Base-by-base conservation (phyloP, 2,329 filamentous ascomycete genomes). In the Emmonsiellopsis sp. region DNA sequence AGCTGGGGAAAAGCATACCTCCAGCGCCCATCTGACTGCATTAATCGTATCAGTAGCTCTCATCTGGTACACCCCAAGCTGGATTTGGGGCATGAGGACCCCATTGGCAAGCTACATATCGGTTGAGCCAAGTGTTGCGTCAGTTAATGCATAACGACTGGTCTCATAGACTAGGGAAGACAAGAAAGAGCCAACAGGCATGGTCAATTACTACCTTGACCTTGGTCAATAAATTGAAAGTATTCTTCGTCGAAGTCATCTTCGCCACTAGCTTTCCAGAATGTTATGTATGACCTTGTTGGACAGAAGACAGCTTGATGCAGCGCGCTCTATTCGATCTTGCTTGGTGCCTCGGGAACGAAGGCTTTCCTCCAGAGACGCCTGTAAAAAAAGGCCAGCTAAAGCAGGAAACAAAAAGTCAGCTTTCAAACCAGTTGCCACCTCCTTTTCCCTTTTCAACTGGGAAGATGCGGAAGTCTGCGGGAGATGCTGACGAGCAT, bases 1-100 rank as follows among this genome's bases (percentile, higher is more conserved):
- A 44, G 14, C 17, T 37, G 17, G 33, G 13, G 13, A 45, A 7
- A 17, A 79, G 43, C 77, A 77, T 51, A 66, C 67, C 54, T 71
- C 63, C 46, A 80, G 69, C 11, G 77, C 77, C 63, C 74, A 73
- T 17, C 64, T 66, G 53, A 75, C 73, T 34, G 75, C 74, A 55
- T 71, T 74, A 71, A 81, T 80, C 48, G 78, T 78, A 70, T 82
- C 78, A 6, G 36, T 42, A 11, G 27, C 53, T 6, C 47, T 37
- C 14, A 42, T 54, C 11, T 45, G 47, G 39, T 54, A 54, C 34
- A 54, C 53, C 13, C 53, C 53, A 6, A 54, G 48, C 17, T 51
- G 48, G 42, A 54, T 54, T 40, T 51, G 34, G 7, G 53, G 53
- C 53, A 54, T 54, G 17, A 37, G n/a, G 5, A 54, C 40, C 17